Percentiles rank a stretch among this genome's conserved stretches.
Evolutionary conservation across 2,329 filamentous ascomycete species (phyloP).

Genomic region (Claviceps capensis): DNA sequence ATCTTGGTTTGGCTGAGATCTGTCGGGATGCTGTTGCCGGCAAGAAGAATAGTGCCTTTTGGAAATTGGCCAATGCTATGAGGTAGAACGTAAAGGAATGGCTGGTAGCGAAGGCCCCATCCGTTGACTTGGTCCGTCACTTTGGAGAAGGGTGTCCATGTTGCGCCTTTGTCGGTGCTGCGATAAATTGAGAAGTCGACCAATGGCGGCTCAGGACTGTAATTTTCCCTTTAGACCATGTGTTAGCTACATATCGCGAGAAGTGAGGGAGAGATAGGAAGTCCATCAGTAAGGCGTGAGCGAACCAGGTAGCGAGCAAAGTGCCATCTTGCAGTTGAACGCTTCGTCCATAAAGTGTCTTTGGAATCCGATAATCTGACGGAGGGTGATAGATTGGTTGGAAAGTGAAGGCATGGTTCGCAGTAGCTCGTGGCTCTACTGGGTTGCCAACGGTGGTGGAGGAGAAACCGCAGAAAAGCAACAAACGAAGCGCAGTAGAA

Average conservation of each 20-base stretch:
- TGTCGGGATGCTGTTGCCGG: background rate
- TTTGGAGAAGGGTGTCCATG: background rate
- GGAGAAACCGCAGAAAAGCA: background rate
- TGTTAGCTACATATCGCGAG: background rate
- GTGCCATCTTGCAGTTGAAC: background rate
- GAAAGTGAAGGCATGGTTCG: background rate
- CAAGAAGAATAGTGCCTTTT: background rate
- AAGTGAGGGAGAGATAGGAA: no score
- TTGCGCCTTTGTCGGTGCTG: background rate
- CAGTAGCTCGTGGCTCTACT: background rate
- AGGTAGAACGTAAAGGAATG: background rate
- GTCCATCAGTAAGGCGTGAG: background rate
- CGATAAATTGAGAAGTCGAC: background rate
- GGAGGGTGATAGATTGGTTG: background rate
- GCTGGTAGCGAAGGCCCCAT: conserved; percentile 1
- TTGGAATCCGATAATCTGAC: background rate
- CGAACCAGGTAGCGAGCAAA: background rate
- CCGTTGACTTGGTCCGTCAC: background rate
- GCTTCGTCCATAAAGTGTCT: background rate
- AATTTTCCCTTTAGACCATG: background rate
- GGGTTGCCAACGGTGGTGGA: background rate
- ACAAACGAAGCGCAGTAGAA: background rate
- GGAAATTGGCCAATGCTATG: background rate
- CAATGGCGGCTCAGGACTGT: background rate
- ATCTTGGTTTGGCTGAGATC: background rate